phyloP scores from a whole-genome alignment of 1,284 basidiomycete genomes.

The Trichosporon sp. region DNA sequence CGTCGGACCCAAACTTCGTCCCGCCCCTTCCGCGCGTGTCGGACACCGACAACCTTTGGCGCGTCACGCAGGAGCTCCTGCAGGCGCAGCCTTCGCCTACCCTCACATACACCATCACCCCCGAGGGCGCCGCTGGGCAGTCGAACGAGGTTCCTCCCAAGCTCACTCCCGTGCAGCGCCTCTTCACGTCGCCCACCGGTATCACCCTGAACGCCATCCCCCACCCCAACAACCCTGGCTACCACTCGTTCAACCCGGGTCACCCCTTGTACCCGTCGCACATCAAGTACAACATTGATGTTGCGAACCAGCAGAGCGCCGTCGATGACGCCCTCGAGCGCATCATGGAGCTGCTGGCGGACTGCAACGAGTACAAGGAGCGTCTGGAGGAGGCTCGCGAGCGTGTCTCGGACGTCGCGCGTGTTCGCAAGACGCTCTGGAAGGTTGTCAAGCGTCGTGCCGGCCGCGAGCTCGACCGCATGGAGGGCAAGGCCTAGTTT shows the following conservation, averaged over 20 bases:
- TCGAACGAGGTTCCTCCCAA: slow-evolving; percentile 21
- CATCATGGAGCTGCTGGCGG: slow-evolving; percentile 57
- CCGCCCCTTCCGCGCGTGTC: slow-evolving; percentile 47
- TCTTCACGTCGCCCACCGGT: slow-evolving; percentile 53
- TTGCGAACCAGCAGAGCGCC: slow-evolving; percentile 50
- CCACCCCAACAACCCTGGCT: slow-evolving; percentile 40
- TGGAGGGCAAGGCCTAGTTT: slow-evolving; percentile 30
- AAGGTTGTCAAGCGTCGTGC: slow-evolving; percentile 56
- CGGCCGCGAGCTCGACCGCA: slow-evolving; percentile 45
- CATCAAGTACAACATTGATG: slow-evolving; percentile 52
- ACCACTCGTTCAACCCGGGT: slow-evolving; percentile 21
- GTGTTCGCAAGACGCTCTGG: slow-evolving; percentile 59
- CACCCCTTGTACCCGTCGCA: slow-evolving; percentile 38
- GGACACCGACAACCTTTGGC: slow-evolving; percentile 54
- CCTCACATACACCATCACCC: slow-evolving; percentile 40
- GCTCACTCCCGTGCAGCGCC: slow-evolving; percentile 50
- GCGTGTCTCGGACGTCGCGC: slow-evolving; percentile 58
- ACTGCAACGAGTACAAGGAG: slow-evolving; percentile 60
- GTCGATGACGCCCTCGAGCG: slow-evolving; percentile 55
- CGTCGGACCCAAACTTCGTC: slow-evolving; percentile 29
- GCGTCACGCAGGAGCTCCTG: slow-evolving; percentile 50
- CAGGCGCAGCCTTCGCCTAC: slow-evolving; percentile 31
- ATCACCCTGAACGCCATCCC: slow-evolving; percentile 51
- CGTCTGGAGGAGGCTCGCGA: slow-evolving; percentile 60
- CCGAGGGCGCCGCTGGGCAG: slow-evolving; percentile 33